Evolutionary conservation across 169 alveolate genomes (phyloP).

Genomic region (Amoebophrya sp.): DNA sequence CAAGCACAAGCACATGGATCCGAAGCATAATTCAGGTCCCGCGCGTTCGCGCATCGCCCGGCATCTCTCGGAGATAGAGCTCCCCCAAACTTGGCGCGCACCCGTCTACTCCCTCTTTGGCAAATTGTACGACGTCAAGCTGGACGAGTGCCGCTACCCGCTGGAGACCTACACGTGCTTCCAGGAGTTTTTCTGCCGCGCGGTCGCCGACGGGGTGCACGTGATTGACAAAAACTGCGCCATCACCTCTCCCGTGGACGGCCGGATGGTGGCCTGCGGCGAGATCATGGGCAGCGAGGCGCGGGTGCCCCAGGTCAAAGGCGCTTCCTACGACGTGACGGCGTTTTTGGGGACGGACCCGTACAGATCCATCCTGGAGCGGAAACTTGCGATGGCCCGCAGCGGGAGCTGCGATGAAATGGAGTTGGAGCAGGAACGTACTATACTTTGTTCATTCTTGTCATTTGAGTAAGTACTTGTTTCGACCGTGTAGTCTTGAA

Average conservation of each 20-base stretch:
- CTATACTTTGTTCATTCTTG: too few relatives aligned
- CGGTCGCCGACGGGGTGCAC: neutral
- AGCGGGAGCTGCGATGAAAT: too few relatives aligned
- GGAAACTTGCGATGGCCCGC: neutral
- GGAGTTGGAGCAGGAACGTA: too few relatives aligned
- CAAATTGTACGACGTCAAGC: neutral
- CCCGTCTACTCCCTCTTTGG: conserved; percentile 1
- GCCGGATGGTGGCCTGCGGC: neutral
- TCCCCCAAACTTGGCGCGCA: neutral
- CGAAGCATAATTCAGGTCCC: too few relatives aligned
- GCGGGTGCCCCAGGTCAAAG: conserved; percentile 27
- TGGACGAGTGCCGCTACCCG: conserved; percentile 27
- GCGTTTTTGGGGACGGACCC: conserved; percentile 28
- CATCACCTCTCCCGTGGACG: neutral
- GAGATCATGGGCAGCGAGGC: neutral
- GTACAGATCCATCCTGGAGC: neutral
- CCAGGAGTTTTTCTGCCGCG: conserved; percentile 21
- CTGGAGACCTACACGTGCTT: conserved; percentile 21
- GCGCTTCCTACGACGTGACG: conserved; percentile 26
- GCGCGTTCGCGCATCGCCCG: too few relatives aligned
- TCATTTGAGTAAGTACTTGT: too few relatives aligned
- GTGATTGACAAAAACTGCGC: neutral
- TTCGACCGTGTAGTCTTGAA: too few relatives aligned
- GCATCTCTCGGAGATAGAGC: neutral
- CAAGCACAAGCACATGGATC: neutral